A percentile compares a stretch with the other conserved stretches of the same genome.
phyloP scores from a whole-genome alignment of 768 basidiomycete species.

The Mycena galopus region DNA sequence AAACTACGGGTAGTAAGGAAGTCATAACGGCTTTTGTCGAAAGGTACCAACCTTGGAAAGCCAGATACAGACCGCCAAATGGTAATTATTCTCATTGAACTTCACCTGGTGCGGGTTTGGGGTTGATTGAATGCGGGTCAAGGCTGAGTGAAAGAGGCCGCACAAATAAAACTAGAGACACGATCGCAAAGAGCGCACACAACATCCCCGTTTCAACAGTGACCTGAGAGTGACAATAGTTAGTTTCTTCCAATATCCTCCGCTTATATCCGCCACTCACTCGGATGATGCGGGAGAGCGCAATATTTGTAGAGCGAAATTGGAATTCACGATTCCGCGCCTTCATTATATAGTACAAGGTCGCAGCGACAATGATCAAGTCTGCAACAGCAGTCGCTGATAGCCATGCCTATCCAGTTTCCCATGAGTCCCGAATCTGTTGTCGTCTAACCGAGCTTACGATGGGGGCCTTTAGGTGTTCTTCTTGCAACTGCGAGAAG shows the following conservation, averaged over 20 bases:
- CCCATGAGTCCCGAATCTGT: neutral
- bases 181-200: slow-evolving; percentile 37
- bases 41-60: slow-evolving; percentile 42
- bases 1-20: too few species aligned
- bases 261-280: neutral
- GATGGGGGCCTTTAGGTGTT: neutral
- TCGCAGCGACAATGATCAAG: slow-evolving; percentile 37
- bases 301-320: neutral
- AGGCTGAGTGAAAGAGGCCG: neutral
- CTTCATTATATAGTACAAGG: slow-evolving; percentile 36
- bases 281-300: slow-evolving; percentile 15
- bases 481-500: neutral
- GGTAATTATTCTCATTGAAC: slow-evolving; percentile 35
- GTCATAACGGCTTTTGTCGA: too few species aligned
- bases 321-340: slow-evolving; percentile 16
- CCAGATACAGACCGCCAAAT: slow-evolving; percentile 35
- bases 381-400: slow-evolving; percentile 35
- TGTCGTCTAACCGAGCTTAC: neutral
- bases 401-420: slow-evolving; percentile 32
- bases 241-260: too few species aligned
- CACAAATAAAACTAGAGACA: slow-evolving; percentile 20
- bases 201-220: slow-evolving; percentile 39
- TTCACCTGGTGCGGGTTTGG: slow-evolving; percentile 29
- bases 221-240: slow-evolving; percentile 16
- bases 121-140: neutral